A percentile compares a stretch with the other conserved stretches of the same genome.
These are phyloP conservation scores for Rhizoclosmatium sp. DNA, from an alignment of 192 early-diverging fungal genomes.

Conservation along the genomic window DNA sequence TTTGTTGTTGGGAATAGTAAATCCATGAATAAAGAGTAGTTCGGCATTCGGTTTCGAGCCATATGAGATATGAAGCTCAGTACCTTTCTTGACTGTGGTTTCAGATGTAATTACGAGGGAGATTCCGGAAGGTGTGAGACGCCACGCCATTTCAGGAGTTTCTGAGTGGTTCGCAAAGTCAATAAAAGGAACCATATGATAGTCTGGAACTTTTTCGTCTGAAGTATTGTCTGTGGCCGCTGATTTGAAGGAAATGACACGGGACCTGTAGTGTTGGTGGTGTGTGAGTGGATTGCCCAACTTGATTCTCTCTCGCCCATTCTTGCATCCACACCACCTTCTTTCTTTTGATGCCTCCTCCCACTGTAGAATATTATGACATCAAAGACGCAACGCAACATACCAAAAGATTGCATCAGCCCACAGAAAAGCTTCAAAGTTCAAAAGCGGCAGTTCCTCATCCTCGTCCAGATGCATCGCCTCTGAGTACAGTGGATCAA, in stretches of 20 bases:
- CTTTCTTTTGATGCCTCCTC: not conserved
- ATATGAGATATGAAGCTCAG: conserved; percentile 68
- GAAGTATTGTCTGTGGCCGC: conserved; percentile 1
- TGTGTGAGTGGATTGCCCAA: too few relatives aligned
- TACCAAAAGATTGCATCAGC: conserved; percentile 75
- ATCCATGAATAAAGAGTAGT: conserved; percentile 76
- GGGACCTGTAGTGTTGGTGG: conserved; percentile 36
- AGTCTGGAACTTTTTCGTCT: conserved; percentile 41
- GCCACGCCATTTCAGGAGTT: conserved; percentile 66
- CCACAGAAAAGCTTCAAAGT: conserved; percentile 66
- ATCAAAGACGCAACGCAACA: not conserved
- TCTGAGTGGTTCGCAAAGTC: conserved; percentile 78
- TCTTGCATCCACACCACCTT: too few relatives aligned
- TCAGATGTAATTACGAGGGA: conserved; percentile 24
- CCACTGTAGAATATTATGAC: not conserved
- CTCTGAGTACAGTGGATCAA: conserved; percentile 17
- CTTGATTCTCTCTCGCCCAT: too few relatives aligned
- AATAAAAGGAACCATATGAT: conserved; percentile 70
- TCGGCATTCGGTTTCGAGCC: conserved; percentile 76
- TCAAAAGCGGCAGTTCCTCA: conserved; percentile 23
- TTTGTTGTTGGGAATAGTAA: conserved; percentile 63
- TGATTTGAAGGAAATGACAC: conserved; percentile 64
- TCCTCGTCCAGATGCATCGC: conserved; percentile 10
- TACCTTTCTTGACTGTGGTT: conserved; percentile 12
- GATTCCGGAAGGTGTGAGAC: conserved; percentile 51